Percentiles rank a stretch among this genome's conserved stretches.
These are phyloP conservation scores for Nannochloropsis granulata DNA, from an alignment of 108 stramenopile species.

Conservation along the genomic window DNA sequence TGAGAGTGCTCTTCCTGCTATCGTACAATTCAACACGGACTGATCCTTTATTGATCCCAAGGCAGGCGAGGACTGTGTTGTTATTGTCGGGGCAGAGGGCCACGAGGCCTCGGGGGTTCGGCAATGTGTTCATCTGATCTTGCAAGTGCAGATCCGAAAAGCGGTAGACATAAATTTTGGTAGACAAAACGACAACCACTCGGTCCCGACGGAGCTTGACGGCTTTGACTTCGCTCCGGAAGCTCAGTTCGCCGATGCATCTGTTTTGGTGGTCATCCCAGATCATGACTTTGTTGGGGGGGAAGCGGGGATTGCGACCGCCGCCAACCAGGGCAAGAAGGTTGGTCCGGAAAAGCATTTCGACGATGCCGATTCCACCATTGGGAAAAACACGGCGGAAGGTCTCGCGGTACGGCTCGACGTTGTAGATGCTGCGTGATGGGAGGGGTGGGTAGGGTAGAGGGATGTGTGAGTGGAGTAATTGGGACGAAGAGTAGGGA, in stretches of 20 bases:
- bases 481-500: neutral
- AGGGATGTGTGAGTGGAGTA: neutral
- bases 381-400: conserved; percentile 50
- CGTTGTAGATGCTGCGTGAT: conserved; percentile 58
- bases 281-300: conserved; percentile 54
- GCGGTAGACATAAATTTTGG: conserved; percentile 56
- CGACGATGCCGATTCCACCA: conserved; percentile 82
- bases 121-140: conserved; percentile 80
- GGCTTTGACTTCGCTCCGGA: conserved; percentile 63
- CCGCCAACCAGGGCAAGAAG: conserved; percentile 88
- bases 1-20: conserved; percentile 59
- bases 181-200: conserved; percentile 80
- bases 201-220: conserved; percentile 82
- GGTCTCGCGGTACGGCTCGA: conserved; percentile 73
- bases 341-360: conserved; percentile 98
- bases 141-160: conserved; percentile 74
- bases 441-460: neutral
- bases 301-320: conserved; percentile 54
- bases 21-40: conserved; percentile 92
- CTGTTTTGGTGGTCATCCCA: conserved; percentile 92
- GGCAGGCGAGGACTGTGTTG: conserved; percentile 87
- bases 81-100: conserved; percentile 58
- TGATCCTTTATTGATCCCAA: conserved; percentile 62
- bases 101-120: conserved; percentile 71
- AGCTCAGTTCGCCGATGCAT: conserved; percentile 78